Evolutionary conservation across 345 rosid genomes (phyloP).

Genomic region (Eucalyptus fibrosa): DNA sequence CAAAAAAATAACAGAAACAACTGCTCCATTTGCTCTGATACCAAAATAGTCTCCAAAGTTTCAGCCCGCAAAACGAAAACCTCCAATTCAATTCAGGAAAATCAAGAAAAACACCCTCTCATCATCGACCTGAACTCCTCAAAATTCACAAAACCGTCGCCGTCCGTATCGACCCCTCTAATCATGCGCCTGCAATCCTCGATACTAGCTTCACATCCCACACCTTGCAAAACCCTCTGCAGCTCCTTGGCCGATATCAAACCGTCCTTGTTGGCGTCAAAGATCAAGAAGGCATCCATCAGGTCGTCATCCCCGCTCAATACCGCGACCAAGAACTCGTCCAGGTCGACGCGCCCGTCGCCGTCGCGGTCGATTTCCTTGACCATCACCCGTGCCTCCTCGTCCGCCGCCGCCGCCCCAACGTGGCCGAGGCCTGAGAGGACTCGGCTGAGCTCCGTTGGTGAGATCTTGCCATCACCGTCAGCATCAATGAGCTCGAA

Average conservation of each 20-base stretch:
- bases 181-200: slow-evolving; percentile 35
- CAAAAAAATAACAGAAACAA: not conserved
- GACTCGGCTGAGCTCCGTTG: slow-evolving; percentile 21
- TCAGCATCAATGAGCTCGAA: slow-evolving; percentile 30
- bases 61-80: not conserved
- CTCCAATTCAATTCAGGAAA: not conserved
- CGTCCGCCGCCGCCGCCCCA: slow-evolving; percentile 6
- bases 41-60: not conserved
- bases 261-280: slow-evolving; percentile 26
- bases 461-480: slow-evolving; percentile 39
- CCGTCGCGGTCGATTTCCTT: slow-evolving; percentile 29
- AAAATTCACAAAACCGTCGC: slow-evolving; percentile 43
- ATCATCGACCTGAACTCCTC: slow-evolving; percentile 37
- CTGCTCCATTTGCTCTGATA: not conserved
- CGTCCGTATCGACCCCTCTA: slow-evolving; percentile 23
- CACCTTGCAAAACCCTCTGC: slow-evolving; percentile 14
- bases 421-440: slow-evolving; percentile 12
- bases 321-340: slow-evolving; percentile 19
- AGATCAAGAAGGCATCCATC: slow-evolving; percentile 33
- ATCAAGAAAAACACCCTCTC: not conserved
- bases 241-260: slow-evolving; percentile 36
- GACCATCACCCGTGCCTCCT: slow-evolving; percentile 25
- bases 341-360: slow-evolving; percentile 32
- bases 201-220: slow-evolving; percentile 13
- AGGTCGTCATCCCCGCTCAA: slow-evolving; percentile 3